These are phyloP conservation scores for Cucumis sativus DNA, from an alignment of 306 rosid species.

Conservation along the genomic window DNA sequence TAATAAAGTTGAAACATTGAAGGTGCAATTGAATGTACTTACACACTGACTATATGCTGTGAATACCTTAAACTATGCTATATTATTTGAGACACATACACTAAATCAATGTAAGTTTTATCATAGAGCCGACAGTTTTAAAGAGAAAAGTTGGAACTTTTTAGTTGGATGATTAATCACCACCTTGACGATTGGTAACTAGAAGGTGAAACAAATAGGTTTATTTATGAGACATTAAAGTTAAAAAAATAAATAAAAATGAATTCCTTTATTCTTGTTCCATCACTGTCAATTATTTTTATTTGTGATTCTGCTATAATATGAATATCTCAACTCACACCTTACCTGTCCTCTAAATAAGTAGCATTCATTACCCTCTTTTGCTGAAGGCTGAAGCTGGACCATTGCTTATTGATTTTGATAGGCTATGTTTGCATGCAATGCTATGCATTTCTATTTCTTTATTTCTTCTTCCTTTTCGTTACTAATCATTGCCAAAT, in stretches of 20 bases:
- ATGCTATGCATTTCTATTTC: not conserved
- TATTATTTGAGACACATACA: not conserved
- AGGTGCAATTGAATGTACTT: not conserved
- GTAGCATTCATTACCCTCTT: slow-evolving; percentile 7
- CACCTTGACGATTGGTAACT: not conserved
- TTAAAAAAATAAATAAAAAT: not conserved
- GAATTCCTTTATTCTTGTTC: not conserved
- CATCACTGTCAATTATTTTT: slow-evolving; percentile 1
- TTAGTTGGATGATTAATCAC: not conserved
- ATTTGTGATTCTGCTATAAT: not conserved
- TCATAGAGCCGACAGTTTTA: not conserved
- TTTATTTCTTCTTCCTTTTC: not conserved
- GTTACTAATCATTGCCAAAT: not conserved
- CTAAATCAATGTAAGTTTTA: not conserved
- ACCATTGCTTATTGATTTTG: slow-evolving; percentile 1
- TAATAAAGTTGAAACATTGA: too few relatives aligned
- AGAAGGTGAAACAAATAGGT: not conserved
- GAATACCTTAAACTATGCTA: not conserved
- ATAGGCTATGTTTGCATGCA: not conserved
- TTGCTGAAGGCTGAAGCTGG: not conserved
- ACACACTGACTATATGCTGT: not conserved
- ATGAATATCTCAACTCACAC: not conserved
- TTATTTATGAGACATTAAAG: not conserved
- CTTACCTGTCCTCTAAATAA: not conserved
- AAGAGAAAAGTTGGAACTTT: not conserved